A percentile compares a stretch with the other conserved stretches of the same genome.
Evolutionary conservation across 2,329 filamentous ascomycete genomes (phyloP).

Genomic region (Ophiostoma ips): DNA sequence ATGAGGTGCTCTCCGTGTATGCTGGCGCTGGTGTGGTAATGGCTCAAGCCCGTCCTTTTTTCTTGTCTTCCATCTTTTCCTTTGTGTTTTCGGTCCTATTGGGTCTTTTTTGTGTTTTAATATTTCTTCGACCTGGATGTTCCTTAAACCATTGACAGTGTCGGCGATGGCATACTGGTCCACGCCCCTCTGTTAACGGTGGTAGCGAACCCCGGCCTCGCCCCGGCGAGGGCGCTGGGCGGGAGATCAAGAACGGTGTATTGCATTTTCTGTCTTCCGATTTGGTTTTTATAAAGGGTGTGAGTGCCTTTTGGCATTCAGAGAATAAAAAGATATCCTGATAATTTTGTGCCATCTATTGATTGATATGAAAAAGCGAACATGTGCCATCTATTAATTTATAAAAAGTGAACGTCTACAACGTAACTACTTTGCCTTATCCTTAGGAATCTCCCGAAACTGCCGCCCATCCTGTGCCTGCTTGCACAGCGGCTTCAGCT

Average conservation of each 20-base stretch:
- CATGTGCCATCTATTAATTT: no score
- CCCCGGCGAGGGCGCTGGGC: background rate
- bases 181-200: background rate
- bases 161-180: background rate
- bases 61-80: background rate
- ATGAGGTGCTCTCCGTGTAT: background rate
- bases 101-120: background rate
- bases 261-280: background rate
- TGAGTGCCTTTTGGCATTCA: no score
- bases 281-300: conserved; percentile 1
- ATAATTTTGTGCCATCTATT: no score
- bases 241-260: background rate
- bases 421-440: conserved; percentile 14
- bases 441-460: conserved; percentile 44
- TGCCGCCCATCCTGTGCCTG: conserved; percentile 46
- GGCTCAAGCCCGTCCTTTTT: no score
- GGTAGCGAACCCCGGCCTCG: background rate
- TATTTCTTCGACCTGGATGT: background rate
- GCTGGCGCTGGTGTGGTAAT: background rate
- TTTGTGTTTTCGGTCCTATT: background rate
- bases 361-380: no score
- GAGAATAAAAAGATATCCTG: no score
- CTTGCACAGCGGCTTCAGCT: conserved; percentile 44
- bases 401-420: no score
- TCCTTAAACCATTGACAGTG: conserved; percentile 4